Conservation (phyloP, 202 grass and related monocot genomes). For the Bolboschoenoplectus hybrid region DNA sequence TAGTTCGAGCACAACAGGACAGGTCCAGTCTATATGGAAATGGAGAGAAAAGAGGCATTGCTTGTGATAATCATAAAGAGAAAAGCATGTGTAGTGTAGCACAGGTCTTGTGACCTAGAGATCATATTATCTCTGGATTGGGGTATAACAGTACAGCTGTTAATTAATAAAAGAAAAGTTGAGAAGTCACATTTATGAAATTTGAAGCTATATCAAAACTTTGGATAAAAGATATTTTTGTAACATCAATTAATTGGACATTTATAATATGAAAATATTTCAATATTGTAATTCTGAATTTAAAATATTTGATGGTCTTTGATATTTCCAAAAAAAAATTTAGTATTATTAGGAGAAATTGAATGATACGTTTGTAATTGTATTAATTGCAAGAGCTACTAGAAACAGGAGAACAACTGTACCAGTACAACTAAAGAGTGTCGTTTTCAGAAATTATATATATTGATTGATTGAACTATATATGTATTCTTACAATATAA, state of each 20-base stretch:
- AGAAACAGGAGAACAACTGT: background rate
- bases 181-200: conserved; percentile 11
- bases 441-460: background rate
- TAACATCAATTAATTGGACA: background rate
- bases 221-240: background rate
- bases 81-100: conserved; percentile 28
- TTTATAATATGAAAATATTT: background rate
- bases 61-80: conserved; percentile 27
- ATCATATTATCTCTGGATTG: background rate
- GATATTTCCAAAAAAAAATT: background rate
- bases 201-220: background rate
- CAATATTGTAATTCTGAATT: background rate
- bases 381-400: background rate
- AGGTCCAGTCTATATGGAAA: background rate
- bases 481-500: background rate
- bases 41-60: conserved; percentile 15
- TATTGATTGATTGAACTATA: background rate
- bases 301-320: background rate
- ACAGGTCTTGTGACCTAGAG: conserved; percentile 1
- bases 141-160: conserved; percentile 10
- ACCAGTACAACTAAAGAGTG: background rate
- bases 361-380: background rate
- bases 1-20: background rate
- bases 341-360: background rate
- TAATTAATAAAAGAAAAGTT: conserved; percentile 22